Evolutionary conservation across 2,329 filamentous ascomycete genomes (phyloP).

Genomic region (Talaromyces sp.): DNA sequence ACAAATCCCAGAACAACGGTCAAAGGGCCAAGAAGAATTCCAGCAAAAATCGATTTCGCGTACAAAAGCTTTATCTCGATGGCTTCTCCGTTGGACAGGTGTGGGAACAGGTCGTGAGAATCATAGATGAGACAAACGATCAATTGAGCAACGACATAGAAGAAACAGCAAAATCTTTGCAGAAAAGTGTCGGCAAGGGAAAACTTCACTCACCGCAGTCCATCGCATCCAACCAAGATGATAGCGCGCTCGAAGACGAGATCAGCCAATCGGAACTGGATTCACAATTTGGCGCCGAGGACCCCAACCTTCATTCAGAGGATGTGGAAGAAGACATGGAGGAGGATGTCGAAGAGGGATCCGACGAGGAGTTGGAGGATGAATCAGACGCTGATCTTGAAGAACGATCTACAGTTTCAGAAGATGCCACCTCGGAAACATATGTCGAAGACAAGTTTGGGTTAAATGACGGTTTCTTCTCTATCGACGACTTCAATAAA

Average conservation of each 20-base stretch:
- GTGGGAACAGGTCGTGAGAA: constrained; percentile 87
- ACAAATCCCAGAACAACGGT: constrained; percentile 58
- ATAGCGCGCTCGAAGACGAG: not conserved
- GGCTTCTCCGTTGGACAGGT: constrained; percentile 87
- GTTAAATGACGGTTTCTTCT: constrained; percentile 97
- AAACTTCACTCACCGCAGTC: not conserved
- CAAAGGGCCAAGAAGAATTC: not conserved
- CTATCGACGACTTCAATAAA: constrained; percentile 94
- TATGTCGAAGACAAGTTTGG: constrained; percentile 73
- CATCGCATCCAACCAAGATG: constrained; percentile 1
- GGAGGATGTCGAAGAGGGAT: constrained; percentile 37
- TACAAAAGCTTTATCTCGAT: constrained; percentile 74
- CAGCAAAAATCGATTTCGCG: constrained; percentile 69
- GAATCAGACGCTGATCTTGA: constrained; percentile 8
- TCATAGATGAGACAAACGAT: constrained; percentile 63
- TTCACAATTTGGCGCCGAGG: not conserved
- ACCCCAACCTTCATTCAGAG: not conserved
- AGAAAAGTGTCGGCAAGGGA: constrained; percentile 11
- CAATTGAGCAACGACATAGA: constrained; percentile 52
- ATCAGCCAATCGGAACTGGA: not conserved
- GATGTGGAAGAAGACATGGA: constrained; percentile 21
- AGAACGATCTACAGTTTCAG: not conserved
- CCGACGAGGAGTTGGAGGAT: constrained; percentile 11
- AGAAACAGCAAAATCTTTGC: constrained; percentile 23
- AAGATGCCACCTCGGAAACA: constrained; percentile 41